Base-by-base conservation (phyloP, 257 asterid genomes). In the Haberlea rhodopensis region DNA sequence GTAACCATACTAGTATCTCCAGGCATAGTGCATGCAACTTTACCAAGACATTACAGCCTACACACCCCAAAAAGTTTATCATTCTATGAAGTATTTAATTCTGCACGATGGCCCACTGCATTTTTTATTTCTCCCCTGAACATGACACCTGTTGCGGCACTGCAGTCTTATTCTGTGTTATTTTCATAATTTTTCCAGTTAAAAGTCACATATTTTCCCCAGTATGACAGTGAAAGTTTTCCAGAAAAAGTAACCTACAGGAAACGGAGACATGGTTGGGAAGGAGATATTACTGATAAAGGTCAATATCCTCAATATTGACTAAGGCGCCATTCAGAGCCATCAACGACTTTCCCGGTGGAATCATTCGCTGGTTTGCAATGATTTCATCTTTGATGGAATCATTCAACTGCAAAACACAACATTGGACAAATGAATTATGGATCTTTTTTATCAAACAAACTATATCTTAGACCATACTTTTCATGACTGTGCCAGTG, bases 301-400 rank as follows among this genome's bases (percentile, higher is more conserved):
- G 96, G 82, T 94, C 99, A 78, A 87, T 78, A 75, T 94, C 99
- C 75, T 90, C 99, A 71, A 84, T 81, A 77, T 86, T 86, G 90
- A 94, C 23, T 56, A 94, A 87, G 83, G 99, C 99, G 51, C 99
- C 99, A 79, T 94, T 94, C 77, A 94, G 74, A 69, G 97, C 97
- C 96, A 94, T 81, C 73, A 94, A 77, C 70, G 99, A 90, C 89
- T 90, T 94, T 55, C 99, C 99, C 53, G 99, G 95, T 22, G 99
- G 97, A 64, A 94, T 81, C 99, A 90, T 90, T 69, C 96, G 84
- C 88, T 94, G 99, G 75, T 94, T 94, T 46, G 82, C 76, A 52
- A 83, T 79, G 65, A 94, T 94, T 84, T 94, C 99, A 74, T 89
- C 97, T 75, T 94, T 94, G 67, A 94, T 84, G 74, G 97, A 83